Base-by-base conservation (phyloP, 1,284 basidiomycete species). In the Jaminaea rosea region DNA sequence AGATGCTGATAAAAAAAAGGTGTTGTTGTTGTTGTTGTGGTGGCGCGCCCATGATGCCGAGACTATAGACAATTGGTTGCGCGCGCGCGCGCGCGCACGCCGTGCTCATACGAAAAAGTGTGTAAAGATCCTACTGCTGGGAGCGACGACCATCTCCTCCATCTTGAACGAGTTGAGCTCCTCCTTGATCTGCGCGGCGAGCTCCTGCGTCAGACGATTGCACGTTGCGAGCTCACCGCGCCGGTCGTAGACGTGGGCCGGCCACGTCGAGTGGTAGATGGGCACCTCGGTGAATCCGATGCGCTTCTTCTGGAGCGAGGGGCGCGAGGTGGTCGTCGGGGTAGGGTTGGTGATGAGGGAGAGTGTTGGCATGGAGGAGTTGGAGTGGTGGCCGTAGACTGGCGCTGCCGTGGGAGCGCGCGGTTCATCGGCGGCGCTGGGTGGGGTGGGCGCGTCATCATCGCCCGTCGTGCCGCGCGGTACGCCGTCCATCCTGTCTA, bases 91-190 rank as follows among this genome's bases (percentile, higher is more conserved):
- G 11, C 23, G 23, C 23, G 39, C 17, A 42, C 19, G 17, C 39
- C 11, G 10, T 17, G 11, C 36, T 23, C 47, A 69, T 26, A 69
- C 67, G 49, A 69, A 69, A 46, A 69, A 69, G 59, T 69, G 67
- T 8, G 67, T 69, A 50, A 71, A 63, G 54, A 73, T 63, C n/a
- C 71, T 67, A 27, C 67, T 70, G 32, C 59, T 55, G 11, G 69
- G 59, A 21, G 94, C 91, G 56, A 96, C 88, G 71, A 90, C 88
- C 91, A 96, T 94, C 78, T 92, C 88, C 77, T 94, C 91, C 86
- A 94, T 88, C 80, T 94, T 94, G 78, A 87, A 94, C 56, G 88
- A 89, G 77, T 94, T 68, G 52, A 68, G 58, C 56, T 67, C 67
- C 76, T 92, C 88, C 80, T 96, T 96, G 76, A 96, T 96, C 60